A percentile compares a stretch with the other conserved stretches of the same genome.
Conservation (phyloP, 768 basidiomycete species). For the Rhizopogon roseolus region DNA sequence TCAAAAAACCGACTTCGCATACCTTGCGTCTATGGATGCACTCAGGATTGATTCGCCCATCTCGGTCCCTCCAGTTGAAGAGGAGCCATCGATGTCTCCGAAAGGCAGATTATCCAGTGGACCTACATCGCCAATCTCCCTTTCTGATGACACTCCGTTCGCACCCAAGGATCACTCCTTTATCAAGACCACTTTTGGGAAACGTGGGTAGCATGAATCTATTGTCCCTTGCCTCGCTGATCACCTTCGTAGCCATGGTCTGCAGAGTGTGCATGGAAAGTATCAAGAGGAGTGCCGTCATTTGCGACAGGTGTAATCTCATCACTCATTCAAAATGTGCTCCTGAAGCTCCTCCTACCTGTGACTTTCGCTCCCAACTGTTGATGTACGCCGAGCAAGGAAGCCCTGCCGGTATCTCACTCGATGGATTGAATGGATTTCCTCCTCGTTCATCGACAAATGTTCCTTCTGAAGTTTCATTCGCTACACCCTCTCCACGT, state of each 20-base stretch:
- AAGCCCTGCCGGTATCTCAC: slow-evolving; percentile 47
- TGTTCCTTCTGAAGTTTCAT: slow-evolving; percentile 56
- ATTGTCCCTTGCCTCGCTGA: slow-evolving; percentile 3
- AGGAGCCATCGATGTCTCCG: slow-evolving; percentile 33
- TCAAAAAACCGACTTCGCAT: slow-evolving; percentile 63
- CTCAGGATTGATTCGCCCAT: slow-evolving; percentile 32
- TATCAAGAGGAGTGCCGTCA: slow-evolving; percentile 82
- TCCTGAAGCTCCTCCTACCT: slow-evolving; percentile 68
- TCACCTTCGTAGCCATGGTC: slow-evolving; percentile 56
- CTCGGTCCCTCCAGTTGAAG: slow-evolving; percentile 39
- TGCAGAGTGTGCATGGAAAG: slow-evolving; percentile 79
- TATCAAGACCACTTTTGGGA: slow-evolving; percentile 89
- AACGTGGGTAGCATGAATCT: slow-evolving; percentile 54
- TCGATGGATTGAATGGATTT: slow-evolving; percentile 37
- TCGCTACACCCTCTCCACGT: slow-evolving; percentile 41
- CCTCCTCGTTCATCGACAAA: slow-evolving; percentile 24
- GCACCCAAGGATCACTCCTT: slow-evolving; percentile 74
- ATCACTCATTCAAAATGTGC: slow-evolving; percentile 83
- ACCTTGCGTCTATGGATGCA: slow-evolving; percentile 36
- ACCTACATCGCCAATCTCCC: slow-evolving; percentile 19
- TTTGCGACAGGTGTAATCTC: slow-evolving; percentile 87
- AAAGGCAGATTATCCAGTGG: slow-evolving; percentile 35
- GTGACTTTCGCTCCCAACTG: slow-evolving; percentile 79
- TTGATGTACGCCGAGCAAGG: slow-evolving; percentile 70
- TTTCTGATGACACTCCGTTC: slow-evolving; percentile 33